Base-by-base conservation (phyloP, 768 basidiomycete genomes). In the Calvatia gigantea region DNA sequence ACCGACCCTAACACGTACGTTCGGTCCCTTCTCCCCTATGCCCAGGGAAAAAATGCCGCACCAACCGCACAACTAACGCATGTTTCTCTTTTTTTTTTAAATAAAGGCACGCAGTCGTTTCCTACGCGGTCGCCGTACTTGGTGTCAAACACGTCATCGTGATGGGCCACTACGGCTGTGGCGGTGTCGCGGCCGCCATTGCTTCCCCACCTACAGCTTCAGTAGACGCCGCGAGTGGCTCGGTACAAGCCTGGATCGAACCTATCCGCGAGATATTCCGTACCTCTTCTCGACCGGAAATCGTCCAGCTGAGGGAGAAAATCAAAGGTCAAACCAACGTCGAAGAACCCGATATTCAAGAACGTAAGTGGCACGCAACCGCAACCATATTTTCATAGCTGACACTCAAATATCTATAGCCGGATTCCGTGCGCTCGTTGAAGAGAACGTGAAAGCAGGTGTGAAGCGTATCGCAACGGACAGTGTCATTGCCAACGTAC, bases 81-180 rank as follows among this genome's bases (percentile, higher is more conserved):
- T n/a, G n/a, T n/a, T n/a, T n/a, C n/a, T n/a, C n/a, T n/a, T n/a
- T 19, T 17, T 25, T 11, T 23, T 28, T 42, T 35, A 6, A 37
- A 32, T 6, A 28, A n/a, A 72, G 70, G 14, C 66, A 67, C 50
- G 61, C 74, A 2, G 70, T 72, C 14, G 65, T 75, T n/a, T 67
- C 71, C 0, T 76, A 74, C 42, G 75, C 72, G 8, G 70, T 75
- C 15, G 60, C 69, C 15, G 62, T 62, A 15, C 64, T 75, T 11
- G 64, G 65, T 3, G 73, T 76, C 12, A 65, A 70, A 45, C 74
- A 76, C 43, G 63, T 76, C 46, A 69, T 76, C 44, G 71, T 76
- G 12, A 72, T 76, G 71, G 75, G 74, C 0, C 74, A 76, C 57
- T 76, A 76, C 46, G 75, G 74, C 1, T 76, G 74, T 51, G 73